Base-by-base conservation (phyloP, 768 basidiomycete species). In the Lyophyllum decastes region DNA sequence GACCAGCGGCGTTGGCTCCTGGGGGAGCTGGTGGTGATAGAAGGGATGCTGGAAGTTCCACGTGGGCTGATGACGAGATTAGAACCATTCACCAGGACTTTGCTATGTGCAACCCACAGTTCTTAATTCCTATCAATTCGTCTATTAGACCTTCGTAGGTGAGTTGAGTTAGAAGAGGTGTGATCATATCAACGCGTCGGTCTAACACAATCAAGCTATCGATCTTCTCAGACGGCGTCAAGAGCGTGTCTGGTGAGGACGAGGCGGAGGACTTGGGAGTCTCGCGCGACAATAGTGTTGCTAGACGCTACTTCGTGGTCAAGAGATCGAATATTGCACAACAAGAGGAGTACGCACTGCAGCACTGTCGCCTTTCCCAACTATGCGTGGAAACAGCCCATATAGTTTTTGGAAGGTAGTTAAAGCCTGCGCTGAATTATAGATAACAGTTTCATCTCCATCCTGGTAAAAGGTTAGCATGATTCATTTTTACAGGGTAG, bases 81-180 rank as follows among this genome's bases (percentile, higher is more conserved):
- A 57, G 55, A 54, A 26, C 17, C 24, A 52, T 44, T 49, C 41
- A 9, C 44, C n/a, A 48, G 38, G 21, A n/a, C 30, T 50, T 38
- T 47, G 30, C 33, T 16, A 54, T 24, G 48, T n/a, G 17, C 4
- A 10, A 72, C 88, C 58, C 65, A 94, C 95, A 90, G 66, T 97
- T 94, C 71, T 84, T 90, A 60, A 99, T 88, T 0, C 93, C 91
- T 47, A 97, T 78, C 34, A 94, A 75, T 70, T 99, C 97, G 67
- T 98, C 97, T 33, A 98, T 80, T 48, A 99, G 86, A 19, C 97
- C 97, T 69, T 98, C 90, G 64, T 98, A 98, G 0, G 97, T 99
- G 55, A 98, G 77, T 66, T 98, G 95, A 2, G 97, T 98, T 46
- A 96, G 83, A 50, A 98, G 78, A 1, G 97, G 94, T 0, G 97